Percentiles rank a stretch among this genome's conserved stretches.
Evolutionary conservation across 2,329 filamentous ascomycete genomes (phyloP).

Genomic region (Cordyceps farinosa): DNA sequence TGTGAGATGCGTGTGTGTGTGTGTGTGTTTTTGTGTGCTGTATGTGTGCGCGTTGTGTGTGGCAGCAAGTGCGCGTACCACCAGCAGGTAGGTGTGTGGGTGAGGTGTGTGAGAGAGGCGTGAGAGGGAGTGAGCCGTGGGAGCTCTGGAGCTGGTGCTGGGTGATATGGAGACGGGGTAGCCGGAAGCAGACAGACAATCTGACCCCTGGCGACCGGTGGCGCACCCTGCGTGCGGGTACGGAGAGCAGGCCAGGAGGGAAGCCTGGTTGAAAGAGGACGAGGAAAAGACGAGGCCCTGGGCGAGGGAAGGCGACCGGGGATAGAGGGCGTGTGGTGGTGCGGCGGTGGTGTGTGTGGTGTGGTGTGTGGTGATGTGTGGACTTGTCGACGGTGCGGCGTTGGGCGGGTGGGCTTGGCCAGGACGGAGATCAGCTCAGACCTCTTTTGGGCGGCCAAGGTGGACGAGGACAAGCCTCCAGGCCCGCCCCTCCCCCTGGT

Average conservation of each 20-base stretch:
- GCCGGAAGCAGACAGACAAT: constrained; percentile 13
- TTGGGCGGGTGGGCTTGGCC: neutral
- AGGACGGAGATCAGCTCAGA: constrained; percentile 10
- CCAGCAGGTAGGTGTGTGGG: neutral
- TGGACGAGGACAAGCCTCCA: neutral
- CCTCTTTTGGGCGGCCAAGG: constrained; percentile 1
- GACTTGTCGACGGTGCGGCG: neutral
- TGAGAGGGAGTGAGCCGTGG: constrained; percentile 6
- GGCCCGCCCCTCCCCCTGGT: neutral
- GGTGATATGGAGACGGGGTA: constrained; percentile 3
- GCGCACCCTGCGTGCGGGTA: constrained; percentile 11
- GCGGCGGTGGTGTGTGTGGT: neutral
- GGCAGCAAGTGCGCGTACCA: neutral
- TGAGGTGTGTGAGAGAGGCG: neutral
- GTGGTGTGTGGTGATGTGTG: neutral
- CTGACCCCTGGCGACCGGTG: constrained; percentile 14
- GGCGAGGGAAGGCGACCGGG: neutral
- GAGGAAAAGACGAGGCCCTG: neutral
- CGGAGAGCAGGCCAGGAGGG: neutral
- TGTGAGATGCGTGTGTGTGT: constrained; percentile 5
- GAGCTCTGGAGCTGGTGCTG: neutral
- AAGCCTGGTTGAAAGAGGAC: neutral
- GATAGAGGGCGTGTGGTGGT: neutral
- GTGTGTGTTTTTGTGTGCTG: neutral
- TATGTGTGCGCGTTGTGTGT: neutral